Conservation (phyloP, 192 early-diverging fungal genomes). For the Oehlia diaphana region DNA sequence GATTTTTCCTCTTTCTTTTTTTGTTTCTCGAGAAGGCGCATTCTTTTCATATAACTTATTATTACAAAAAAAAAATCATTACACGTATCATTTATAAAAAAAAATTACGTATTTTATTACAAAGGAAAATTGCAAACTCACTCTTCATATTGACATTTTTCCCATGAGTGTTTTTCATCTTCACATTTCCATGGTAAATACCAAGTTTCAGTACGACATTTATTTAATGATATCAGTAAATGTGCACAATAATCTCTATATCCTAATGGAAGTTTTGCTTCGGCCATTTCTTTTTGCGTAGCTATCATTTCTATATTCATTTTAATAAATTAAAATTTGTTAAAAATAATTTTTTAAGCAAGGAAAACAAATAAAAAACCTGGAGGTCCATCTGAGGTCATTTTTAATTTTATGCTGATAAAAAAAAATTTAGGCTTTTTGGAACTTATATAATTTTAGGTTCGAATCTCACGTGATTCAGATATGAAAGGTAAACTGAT, state of each 20-base stretch:
- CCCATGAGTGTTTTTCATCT: constrained; percentile 82
- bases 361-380: neutral
- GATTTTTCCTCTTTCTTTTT: constrained; percentile 5
- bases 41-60: constrained; percentile 14
- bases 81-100: neutral
- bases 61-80: neutral
- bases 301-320: constrained; percentile 73
- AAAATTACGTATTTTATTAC: neutral
- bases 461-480: too few relatives aligned
- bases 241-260: constrained; percentile 96
- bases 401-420: neutral
- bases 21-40: neutral
- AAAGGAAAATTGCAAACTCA: constrained; percentile 35
- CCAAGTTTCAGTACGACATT: constrained; percentile 81
- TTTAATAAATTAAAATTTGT: neutral
- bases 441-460: too few relatives aligned
- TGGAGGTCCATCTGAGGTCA: neutral
- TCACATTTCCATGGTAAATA: constrained; percentile 96
- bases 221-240: constrained; percentile 86
- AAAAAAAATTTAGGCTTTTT: too few relatives aligned
- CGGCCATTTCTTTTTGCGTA: constrained; percentile 82
- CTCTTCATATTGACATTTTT: constrained; percentile 97
- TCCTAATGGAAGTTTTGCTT: constrained; percentile 78
- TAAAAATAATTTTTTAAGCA: neutral
- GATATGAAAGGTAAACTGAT: neutral